A percentile compares a stretch with the other conserved stretches of the same genome.
Evolutionary conservation across 2,329 filamentous ascomycete genomes (phyloP).

Genomic region (Diaporthe australafricana): DNA sequence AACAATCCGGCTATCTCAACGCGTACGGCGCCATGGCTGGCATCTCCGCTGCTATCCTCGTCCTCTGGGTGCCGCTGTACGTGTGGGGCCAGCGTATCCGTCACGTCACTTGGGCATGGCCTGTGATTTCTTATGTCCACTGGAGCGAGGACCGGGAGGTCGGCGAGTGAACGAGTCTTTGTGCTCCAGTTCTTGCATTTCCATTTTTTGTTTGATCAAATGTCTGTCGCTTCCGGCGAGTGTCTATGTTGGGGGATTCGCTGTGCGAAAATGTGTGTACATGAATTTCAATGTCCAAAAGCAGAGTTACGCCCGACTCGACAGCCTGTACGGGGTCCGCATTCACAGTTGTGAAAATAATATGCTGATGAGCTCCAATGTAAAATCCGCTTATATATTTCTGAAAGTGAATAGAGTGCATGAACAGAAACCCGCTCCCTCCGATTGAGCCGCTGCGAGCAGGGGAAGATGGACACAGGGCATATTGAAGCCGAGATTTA

Average conservation of each 20-base stretch:
- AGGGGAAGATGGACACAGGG: background rate
- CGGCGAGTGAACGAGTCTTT: conserved; percentile 53
- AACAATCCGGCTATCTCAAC: conserved; percentile 58
- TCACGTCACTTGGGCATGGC: conserved; percentile 60
- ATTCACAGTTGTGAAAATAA: background rate
- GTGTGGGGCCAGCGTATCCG: conserved; percentile 63
- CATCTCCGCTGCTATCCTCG: conserved; percentile 59
- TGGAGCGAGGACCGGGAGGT: conserved; percentile 67
- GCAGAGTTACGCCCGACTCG: background rate
- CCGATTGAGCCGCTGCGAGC: background rate
- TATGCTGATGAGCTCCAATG: background rate
- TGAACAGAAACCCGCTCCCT: background rate
- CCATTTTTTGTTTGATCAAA: background rate
- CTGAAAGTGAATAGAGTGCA: background rate
- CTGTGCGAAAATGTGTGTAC: background rate
- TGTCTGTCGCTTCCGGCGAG: background rate
- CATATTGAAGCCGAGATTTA: too few relatives aligned
- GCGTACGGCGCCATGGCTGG: conserved; percentile 69
- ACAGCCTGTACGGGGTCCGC: background rate
- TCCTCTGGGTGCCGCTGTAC: conserved; percentile 63
- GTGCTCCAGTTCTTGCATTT: background rate
- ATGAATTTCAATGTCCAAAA: conserved; percentile 1
- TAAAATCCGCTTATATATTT: background rate
- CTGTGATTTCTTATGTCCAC: conserved; percentile 55
- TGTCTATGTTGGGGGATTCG: background rate